Base-by-base conservation (phyloP, 257 asterid species). In the Misopates orontium region DNA sequence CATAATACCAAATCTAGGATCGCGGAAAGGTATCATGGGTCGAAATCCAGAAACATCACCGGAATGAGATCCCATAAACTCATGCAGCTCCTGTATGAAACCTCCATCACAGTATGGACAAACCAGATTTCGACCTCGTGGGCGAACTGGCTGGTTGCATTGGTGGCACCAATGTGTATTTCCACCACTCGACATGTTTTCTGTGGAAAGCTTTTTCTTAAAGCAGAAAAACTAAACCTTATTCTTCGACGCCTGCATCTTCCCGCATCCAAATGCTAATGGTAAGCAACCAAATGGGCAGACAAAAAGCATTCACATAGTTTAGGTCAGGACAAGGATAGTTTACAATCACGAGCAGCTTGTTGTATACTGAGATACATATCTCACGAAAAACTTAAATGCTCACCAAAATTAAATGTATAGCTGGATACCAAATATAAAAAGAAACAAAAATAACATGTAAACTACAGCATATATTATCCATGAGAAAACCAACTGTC, bases 161-260 rank as follows among this genome's bases (percentile, higher is more conserved):
- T 90, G 94, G 83, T 89, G 71, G 83, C 98, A 87, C 96, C 96
- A 91, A 63, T 91, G 96, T 47, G 92, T 89, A 62, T 80, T 74
- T 73, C 81, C 81, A 44, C 85, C 80, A 70, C 87, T 84, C 22
- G 89, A 84, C 87, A 84, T 83, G 50, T 41, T 74, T 69, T 61
- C 54, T 64, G 32, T 23, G 21, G 56, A 62, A 9, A 41, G 10
- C 23, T 8, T 3, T 28, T 52, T 24, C 42, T n/a, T 17, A 10
- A 21, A 44, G 8, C 42, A 4, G 10, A 5, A 57, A 57, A 52
- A 14, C 22, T 60, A 41, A 14, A 45, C 62, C 71, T 31, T 23
- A 42, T 48, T 68, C 41, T 56, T 54, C 41, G 6, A 50, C 44
- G 64, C 51, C 79, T 56, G 71, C 54, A 63, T 67, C 18, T 24